A percentile compares a stretch with the other conserved stretches of the same genome.
phyloP scores from a whole-genome alignment of 371 early-diverging fungal species.

The Rhizopus stolonifer region DNA sequence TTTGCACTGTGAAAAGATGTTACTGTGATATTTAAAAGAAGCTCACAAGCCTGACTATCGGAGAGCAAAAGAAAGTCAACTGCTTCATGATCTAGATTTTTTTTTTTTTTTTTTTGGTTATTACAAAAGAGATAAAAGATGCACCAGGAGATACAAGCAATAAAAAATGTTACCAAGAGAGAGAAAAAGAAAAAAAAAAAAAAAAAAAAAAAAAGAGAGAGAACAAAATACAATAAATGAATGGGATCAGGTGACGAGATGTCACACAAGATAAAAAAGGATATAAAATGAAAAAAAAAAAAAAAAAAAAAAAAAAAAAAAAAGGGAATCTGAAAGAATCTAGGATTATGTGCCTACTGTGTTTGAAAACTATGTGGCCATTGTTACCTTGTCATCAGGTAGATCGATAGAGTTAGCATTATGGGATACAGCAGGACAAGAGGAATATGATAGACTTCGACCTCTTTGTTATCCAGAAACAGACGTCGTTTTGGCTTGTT shows the following conservation, averaged over 20 bases:
- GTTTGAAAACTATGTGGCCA: slow-evolving; percentile 85
- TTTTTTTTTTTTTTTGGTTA: too few species aligned
- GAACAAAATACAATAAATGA: too few species aligned
- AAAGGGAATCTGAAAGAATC: background rate
- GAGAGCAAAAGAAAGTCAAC: too few species aligned
- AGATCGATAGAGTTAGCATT: slow-evolving; percentile 81
- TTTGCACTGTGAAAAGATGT: too few species aligned
- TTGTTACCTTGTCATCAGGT: slow-evolving; percentile 73
- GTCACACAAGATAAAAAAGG: too few species aligned
- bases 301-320: background rate
- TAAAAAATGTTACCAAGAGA: too few species aligned
- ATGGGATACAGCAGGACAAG: slow-evolving; percentile 94
- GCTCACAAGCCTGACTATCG: too few species aligned
- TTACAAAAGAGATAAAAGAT: too few species aligned
- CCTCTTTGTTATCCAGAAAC: slow-evolving; percentile 87
- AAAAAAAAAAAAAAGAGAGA: background rate
- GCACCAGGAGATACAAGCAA: background rate
- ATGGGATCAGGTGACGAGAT: too few species aligned
- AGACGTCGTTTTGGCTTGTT: slow-evolving; percentile 71
- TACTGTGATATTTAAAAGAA: too few species aligned
- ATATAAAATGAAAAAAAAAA: background rate
- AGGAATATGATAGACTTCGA: slow-evolving; percentile 83
- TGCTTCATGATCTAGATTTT: too few species aligned
- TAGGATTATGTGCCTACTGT: slow-evolving; percentile 73
- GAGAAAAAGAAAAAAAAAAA: background rate